Base-by-base conservation (phyloP, 225 moss, liverwort and hornwort genomes). In the Climacium dendroides region DNA sequence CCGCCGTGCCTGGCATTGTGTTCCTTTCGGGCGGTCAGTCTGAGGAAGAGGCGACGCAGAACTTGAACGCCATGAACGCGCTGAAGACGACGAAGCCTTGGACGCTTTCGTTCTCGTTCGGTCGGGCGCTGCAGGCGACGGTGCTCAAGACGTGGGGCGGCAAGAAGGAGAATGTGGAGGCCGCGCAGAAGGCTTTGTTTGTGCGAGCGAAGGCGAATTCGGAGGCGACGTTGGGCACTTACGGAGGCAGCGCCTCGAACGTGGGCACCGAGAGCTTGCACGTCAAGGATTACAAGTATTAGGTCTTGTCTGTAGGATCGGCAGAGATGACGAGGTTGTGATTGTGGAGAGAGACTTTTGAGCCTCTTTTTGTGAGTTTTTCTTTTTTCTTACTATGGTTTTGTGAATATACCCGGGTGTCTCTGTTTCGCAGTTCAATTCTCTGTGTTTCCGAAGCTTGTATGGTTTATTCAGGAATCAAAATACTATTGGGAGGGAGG, bases 261-360 rank as follows among this genome's bases (percentile, higher is more conserved):
- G 88, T 15, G 58, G 93, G 93, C 39, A 93, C 89, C 0, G 92
- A 93, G 87, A 93, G 92, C 79, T 74, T 93, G 78, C 92, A 93
- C 82, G 92, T 93, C 23, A 93, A 93, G 92, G 80, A 93, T 43
- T 93, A 93, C 88, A 92, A 92, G 88, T 93, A 93, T 37, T 93
- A 92, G 92, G 81, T 84, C 18, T 87, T 57, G 26, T 67, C 5
- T 54, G 59, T 78, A 30, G 54, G 41, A 69, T 25, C 23, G 74
- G 50, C 37, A 63, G 87, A 83, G 77, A 55, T 26, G 63, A 34
- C 29, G 69, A 76, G 87, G n/a, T 76, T 59, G 39, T 63, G 82
- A 25, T 71, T 78, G 85, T 71, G 63, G 89, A 73, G 82, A 35
- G 29, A 45, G 70, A 47, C 67, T 80, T n/a, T 16, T 19, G 43